Base-by-base conservation (phyloP, 345 rosid genomes). In the Hypericum androsaemum region DNA sequence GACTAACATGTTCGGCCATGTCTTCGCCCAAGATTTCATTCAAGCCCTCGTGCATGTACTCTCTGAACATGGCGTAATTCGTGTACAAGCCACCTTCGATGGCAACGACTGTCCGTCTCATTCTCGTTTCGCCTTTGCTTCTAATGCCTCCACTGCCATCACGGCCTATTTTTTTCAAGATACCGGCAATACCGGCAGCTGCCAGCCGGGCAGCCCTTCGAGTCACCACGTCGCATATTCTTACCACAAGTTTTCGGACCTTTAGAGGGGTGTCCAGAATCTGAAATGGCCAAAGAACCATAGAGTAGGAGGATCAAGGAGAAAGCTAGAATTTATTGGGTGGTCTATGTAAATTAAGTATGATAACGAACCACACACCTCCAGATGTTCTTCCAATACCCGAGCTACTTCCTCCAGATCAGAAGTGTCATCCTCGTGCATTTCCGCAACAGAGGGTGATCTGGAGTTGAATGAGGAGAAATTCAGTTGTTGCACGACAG, bases 171-270 rank as follows among this genome's bases (percentile, higher is more conserved):
- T 92, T 92, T 78, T 88, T 92, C 64, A 92, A 59, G 54, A 92
- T 85, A 56, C 98, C 98, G 7, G 74, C 95, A 0, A 88, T 81
- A 13, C 95, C 98, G 15, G 98, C 96, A 37, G 96, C 95, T 39
- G 88, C 94, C 65, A 92, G 63, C 53, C 98, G 72, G 43, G 92
- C 98, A 12, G 98, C 98, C 65, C 98, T 79, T 0, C 82, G 66
- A 6, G 96, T 81, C 47, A 88, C 96, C 65, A 81, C 78, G 6
- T 92, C 95, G n/a, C 98, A 92, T 61, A 92, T 51, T 36, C 75
- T 88, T 13, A 81, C 84, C 8, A 83, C 74, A 6, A 92, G 74
- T 77, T 78, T 88, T 61, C 98, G 71, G 6, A 68, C 81, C 70
- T 80, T 92, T 50, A 85, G 50, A 43, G 96, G 79, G 53, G 73